Conservation (phyloP, 371 early-diverging fungal genomes). For the Mortierella sp. region DNA sequence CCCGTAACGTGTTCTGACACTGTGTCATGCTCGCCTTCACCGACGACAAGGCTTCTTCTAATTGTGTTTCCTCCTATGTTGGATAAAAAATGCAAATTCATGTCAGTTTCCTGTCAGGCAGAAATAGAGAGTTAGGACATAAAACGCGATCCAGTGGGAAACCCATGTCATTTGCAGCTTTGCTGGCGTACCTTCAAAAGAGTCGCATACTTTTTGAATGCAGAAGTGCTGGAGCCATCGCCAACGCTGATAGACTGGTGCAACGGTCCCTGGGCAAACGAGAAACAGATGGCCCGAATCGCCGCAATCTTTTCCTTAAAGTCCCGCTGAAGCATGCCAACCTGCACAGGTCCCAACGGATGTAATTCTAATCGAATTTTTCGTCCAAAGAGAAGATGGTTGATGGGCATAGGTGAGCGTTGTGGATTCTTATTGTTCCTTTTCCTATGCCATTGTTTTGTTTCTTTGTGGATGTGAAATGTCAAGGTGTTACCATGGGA, state of each 20-base stretch:
- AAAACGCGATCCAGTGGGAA: neutral
- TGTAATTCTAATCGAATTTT: conserved; percentile 59
- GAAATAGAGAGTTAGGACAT: neutral
- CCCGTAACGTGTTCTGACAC: conserved; percentile 49
- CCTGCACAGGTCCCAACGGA: conserved; percentile 67
- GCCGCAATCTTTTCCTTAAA: conserved; percentile 65
- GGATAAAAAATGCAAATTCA: neutral
- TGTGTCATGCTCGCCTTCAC: conserved; percentile 63
- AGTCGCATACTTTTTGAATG: conserved; percentile 69
- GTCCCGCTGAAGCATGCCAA: conserved; percentile 63
- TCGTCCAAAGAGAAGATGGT: too few relatives aligned
- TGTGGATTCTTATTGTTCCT: neutral
- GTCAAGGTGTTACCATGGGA: conserved; percentile 36
- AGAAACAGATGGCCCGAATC: conserved; percentile 68
- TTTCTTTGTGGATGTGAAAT: neutral
- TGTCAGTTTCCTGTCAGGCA: neutral
- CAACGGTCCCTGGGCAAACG: conserved; percentile 70
- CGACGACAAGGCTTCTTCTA: conserved; percentile 65
- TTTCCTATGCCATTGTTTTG: neutral
- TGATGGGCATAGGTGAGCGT: neutral
- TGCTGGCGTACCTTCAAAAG: conserved; percentile 61
- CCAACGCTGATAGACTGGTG: conserved; percentile 73
- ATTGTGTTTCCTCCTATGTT: conserved; percentile 64
- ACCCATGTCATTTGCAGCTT: neutral
- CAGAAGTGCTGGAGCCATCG: conserved; percentile 63